Conservation (phyloP, 805 yeast genomes). For the Brettanomyces sp. region DNA sequence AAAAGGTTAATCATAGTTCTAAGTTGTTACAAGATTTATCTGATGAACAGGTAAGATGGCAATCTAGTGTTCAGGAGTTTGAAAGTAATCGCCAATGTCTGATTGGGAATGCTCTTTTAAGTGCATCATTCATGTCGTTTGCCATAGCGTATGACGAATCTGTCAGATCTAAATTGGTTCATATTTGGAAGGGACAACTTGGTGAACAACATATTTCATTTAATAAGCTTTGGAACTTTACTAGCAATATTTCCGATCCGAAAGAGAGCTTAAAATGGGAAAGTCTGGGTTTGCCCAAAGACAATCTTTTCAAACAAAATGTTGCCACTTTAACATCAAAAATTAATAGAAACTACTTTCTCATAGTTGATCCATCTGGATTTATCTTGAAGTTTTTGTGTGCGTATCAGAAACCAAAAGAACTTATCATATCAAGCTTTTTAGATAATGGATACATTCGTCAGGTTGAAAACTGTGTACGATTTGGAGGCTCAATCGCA, state of each 20-base stretch:
- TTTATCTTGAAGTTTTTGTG: slow-evolving; percentile 32
- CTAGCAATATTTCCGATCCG: slow-evolving; percentile 31
- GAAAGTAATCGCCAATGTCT: slow-evolving; percentile 33
- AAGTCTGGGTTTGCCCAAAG: slow-evolving; percentile 42
- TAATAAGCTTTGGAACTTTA: slow-evolving; percentile 21
- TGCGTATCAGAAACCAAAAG: slow-evolving; percentile 23
- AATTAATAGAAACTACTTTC: slow-evolving; percentile 31
- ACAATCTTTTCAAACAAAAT: slow-evolving; percentile 56
- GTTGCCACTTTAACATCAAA: slow-evolving; percentile 34
- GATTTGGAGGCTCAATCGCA: slow-evolving; percentile 73
- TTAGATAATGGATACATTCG: slow-evolving; percentile 56
- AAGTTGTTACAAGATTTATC: slow-evolving; percentile 54
- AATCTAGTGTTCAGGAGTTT: slow-evolving; percentile 43
- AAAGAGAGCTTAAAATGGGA: slow-evolving; percentile 43
- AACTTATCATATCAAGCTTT: slow-evolving; percentile 56
- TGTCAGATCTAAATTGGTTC: slow-evolving; percentile 25
- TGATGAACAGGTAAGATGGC: slow-evolving; percentile 69
- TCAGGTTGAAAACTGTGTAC: slow-evolving; percentile 66
- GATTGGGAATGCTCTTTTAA: slow-evolving; percentile 57
- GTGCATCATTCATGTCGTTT: slow-evolving; percentile 54
- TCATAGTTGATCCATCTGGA: slow-evolving; percentile 67
- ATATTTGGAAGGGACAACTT: slow-evolving; percentile 23
- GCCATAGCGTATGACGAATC: slow-evolving; percentile 37
- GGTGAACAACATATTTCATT: slow-evolving; percentile 27
- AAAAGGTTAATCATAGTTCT: slow-evolving; percentile 53